Percentiles rank a stretch among this genome's conserved stretches.
Conservation (phyloP, 2,329 filamentous ascomycete genomes). For the Neocucurbitaria cava region DNA sequence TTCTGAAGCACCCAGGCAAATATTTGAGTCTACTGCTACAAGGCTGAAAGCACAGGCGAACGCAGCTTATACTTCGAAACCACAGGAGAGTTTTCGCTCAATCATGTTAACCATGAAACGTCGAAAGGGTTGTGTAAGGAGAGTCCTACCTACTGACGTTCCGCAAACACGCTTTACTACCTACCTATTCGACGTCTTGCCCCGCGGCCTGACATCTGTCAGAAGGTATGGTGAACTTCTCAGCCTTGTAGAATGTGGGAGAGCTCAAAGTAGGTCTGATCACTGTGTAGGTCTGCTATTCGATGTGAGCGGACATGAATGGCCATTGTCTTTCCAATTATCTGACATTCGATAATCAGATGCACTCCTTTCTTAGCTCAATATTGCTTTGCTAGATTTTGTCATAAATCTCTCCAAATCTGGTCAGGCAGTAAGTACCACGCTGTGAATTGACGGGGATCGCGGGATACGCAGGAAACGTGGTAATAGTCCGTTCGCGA, state of each 20-base stretch:
- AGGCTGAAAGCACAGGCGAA: background rate
- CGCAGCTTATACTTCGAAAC: background rate
- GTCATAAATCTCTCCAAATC: background rate
- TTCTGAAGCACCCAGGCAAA: background rate
- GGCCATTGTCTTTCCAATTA: background rate
- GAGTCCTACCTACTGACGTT: background rate
- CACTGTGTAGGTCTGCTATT: too few relatives aligned
- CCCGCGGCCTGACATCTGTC: background rate
- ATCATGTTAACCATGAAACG: constrained; percentile 1
- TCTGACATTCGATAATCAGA: background rate
- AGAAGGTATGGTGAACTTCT: background rate
- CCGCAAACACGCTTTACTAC: background rate
- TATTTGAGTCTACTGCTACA: background rate
- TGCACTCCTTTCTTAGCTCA: background rate
- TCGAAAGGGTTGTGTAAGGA: background rate
- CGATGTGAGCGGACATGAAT: background rate
- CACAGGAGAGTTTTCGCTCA: background rate
- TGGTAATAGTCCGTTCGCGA: background rate
- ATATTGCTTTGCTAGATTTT: background rate
- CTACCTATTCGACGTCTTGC: background rate
- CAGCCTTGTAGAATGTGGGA: background rate
- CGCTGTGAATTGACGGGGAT: background rate
- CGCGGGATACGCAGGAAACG: background rate
- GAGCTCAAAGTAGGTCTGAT: background rate
- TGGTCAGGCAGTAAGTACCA: background rate